Conservation (phyloP, 768 basidiomycete species). For the Daedaleopsis sinensis region DNA sequence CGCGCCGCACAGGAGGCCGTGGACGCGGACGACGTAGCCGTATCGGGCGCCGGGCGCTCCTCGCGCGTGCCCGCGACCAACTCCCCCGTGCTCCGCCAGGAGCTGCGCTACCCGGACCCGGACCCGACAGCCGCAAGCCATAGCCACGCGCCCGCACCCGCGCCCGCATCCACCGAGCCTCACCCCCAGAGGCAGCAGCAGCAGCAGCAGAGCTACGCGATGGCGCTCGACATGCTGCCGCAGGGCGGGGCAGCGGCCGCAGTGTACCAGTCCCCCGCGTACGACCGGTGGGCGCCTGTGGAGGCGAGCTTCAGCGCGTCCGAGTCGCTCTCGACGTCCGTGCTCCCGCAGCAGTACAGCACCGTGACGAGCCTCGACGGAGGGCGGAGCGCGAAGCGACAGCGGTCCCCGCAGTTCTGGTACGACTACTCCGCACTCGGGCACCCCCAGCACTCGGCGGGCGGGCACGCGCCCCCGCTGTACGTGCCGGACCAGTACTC, state of each 20-base stretch:
- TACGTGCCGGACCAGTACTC: conserved; percentile 33
- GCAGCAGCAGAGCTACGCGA: conserved; percentile 14
- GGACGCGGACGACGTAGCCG: conserved; percentile 25
- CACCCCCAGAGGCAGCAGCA: neutral
- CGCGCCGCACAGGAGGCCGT: conserved; percentile 57
- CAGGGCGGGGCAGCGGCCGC: conserved; percentile 13
- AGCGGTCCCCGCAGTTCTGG: too few relatives aligned
- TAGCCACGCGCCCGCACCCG: conserved; percentile 6
- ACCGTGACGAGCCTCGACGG: too few relatives aligned
- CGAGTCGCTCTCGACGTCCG: conserved; percentile 67
- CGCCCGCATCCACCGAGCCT: neutral
- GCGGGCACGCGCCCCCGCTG: too few relatives aligned
- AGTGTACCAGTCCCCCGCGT: conserved; percentile 39
- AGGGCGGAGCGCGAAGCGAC: too few relatives aligned
- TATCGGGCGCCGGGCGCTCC: conserved; percentile 4
- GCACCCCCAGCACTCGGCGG: too few relatives aligned
- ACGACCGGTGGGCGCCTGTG: conserved; percentile 52
- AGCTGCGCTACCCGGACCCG: conserved; percentile 17
- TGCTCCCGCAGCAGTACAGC: too few relatives aligned
- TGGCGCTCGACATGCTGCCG: conserved; percentile 20
- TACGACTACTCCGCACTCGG: too few relatives aligned
- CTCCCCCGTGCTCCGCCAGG: conserved; percentile 21
- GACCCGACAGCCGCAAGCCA: conserved; percentile 12
- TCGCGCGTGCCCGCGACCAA: conserved; percentile 13
- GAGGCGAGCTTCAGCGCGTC: conserved; percentile 44